Conservation (phyloP, 2,329 filamentous ascomycete genomes). For the Zasmidium angulare region DNA sequence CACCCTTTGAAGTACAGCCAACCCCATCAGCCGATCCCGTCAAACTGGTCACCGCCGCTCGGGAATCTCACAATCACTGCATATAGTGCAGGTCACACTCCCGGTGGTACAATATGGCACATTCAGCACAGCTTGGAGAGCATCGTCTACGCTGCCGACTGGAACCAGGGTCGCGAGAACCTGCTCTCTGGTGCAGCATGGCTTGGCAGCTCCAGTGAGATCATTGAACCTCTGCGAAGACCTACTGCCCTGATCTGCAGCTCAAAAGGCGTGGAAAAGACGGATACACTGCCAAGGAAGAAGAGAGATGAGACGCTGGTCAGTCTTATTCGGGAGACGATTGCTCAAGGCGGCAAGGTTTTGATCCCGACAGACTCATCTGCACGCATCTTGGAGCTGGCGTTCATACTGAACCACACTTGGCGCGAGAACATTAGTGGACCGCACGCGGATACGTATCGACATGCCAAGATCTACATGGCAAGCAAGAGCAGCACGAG, state of each 20-base stretch:
- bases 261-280: slow-evolving; percentile 72
- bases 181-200: slow-evolving; percentile 91
- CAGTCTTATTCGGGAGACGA: slow-evolving; percentile 74
- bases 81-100: slow-evolving; percentile 92
- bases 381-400: slow-evolving; percentile 86
- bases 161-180: slow-evolving; percentile 97
- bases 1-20: slow-evolving; percentile 96
- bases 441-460: slow-evolving; percentile 46
- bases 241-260: slow-evolving; percentile 94
- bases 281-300: slow-evolving; percentile 63
- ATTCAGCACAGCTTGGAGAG: slow-evolving; percentile 96
- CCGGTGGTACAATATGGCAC: slow-evolving; percentile 98
- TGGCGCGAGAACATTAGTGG: slow-evolving; percentile 62
- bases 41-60: slow-evolving; percentile 82
- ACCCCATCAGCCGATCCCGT: slow-evolving; percentile 83
- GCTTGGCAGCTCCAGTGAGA: slow-evolving; percentile 87
- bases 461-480: slow-evolving; percentile 66
- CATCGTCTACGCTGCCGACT: slow-evolving; percentile 95
- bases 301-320: slow-evolving; percentile 85
- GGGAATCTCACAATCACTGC: slow-evolving; percentile 93
- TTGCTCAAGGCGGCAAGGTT: slow-evolving; percentile 82
- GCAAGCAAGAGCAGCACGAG: slow-evolving; percentile 84
- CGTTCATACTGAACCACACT: slow-evolving; percentile 87
- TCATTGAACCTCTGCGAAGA: slow-evolving; percentile 89
- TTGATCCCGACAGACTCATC: slow-evolving; percentile 94